Conservation (phyloP, 768 basidiomycete genomes). For the Calocera cornea region DNA sequence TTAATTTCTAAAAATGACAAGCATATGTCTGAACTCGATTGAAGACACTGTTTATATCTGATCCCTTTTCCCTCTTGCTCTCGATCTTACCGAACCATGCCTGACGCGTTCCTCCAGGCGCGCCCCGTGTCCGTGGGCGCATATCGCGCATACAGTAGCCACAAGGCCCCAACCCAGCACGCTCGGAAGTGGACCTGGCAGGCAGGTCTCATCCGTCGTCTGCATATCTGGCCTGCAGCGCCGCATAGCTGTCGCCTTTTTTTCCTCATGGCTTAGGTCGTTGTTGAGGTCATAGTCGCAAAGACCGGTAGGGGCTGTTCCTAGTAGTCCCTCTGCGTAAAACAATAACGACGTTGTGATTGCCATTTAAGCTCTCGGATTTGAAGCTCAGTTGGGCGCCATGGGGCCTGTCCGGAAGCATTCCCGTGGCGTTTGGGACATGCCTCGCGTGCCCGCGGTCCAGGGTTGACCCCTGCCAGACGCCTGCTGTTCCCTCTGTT, state of each 20-base stretch:
- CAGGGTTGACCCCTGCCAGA: not conserved
- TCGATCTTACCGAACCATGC: not conserved
- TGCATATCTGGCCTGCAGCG: too few relatives aligned
- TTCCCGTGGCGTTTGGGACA: not conserved
- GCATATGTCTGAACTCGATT: conserved; percentile 1
- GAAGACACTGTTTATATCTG: not conserved
- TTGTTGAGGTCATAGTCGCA: too few relatives aligned
- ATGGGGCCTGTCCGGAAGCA: not conserved
- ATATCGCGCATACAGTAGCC: too few relatives aligned
- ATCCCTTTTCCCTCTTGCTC: not conserved
- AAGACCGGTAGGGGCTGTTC: too few relatives aligned
- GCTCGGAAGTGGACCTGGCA: too few relatives aligned
- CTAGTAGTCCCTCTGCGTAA: too few relatives aligned
- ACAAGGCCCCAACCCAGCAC: too few relatives aligned
- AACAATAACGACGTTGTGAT: not conserved
- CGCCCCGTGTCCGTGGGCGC: too few relatives aligned
- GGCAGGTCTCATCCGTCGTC: too few relatives aligned
- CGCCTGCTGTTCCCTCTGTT: not conserved
- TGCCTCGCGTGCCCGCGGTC: not conserved
- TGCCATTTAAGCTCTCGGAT: not conserved
- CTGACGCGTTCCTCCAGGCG: too few relatives aligned
- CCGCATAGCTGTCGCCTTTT: too few relatives aligned
- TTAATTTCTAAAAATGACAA: not conserved
- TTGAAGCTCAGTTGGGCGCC: not conserved
- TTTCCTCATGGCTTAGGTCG: too few relatives aligned